phyloP scores from a whole-genome alignment of 768 basidiomycete genomes.

The Lyophyllum decastes region DNA sequence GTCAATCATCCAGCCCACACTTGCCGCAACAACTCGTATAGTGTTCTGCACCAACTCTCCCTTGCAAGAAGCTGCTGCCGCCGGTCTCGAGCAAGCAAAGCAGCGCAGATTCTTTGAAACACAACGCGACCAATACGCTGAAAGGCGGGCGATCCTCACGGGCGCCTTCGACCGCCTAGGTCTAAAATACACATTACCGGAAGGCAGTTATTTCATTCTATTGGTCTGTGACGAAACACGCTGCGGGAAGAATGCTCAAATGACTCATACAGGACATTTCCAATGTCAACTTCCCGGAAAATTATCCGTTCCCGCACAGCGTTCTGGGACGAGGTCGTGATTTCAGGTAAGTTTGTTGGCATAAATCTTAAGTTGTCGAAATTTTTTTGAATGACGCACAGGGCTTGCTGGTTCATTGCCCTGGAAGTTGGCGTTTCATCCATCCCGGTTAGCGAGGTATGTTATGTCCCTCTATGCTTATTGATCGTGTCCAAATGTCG shows the following conservation, averaged over 20 bases:
- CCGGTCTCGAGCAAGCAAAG: constrained; percentile 80
- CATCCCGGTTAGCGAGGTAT: constrained; percentile 93
- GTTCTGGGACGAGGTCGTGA: constrained; percentile 82
- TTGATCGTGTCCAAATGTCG: neutral
- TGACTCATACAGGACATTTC: constrained; percentile 68
- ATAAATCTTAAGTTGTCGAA: neutral
- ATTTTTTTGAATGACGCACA: constrained; percentile 24
- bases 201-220: constrained; percentile 91
- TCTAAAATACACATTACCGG: constrained; percentile 82
- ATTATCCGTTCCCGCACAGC: constrained; percentile 79
- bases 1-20: constrained; percentile 80
- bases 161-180: constrained; percentile 83
- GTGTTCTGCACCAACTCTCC: constrained; percentile 96
- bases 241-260: neutral
- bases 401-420: constrained; percentile 96
- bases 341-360: constrained; percentile 57
- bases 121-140: constrained; percentile 77
- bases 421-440: constrained; percentile 88
- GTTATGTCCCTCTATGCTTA: constrained; percentile 22
- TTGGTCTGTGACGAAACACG: constrained; percentile 50
- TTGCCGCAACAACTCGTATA: constrained; percentile 91
- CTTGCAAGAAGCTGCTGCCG: constrained; percentile 90
- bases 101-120: constrained; percentile 75
- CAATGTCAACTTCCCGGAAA: constrained; percentile 73
- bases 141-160: constrained; percentile 73